Percentiles rank a stretch among this genome's conserved stretches.
Conservation (phyloP, 176 grass and related monocot genomes). For the bread wheat (Triticum aestivum) region DNA sequence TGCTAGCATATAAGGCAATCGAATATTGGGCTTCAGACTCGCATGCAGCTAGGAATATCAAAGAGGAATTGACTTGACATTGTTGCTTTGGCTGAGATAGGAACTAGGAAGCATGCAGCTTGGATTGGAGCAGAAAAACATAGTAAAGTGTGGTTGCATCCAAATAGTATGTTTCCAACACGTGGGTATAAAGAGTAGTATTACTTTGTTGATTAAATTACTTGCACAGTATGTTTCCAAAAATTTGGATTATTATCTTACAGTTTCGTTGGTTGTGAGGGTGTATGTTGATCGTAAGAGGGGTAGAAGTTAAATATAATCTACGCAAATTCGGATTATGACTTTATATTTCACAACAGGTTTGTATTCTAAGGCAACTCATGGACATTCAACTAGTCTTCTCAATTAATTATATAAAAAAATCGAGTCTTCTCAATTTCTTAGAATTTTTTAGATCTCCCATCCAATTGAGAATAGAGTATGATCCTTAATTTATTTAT, state of each 20-base stretch:
- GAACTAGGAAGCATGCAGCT: neutral
- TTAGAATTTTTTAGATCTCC: neutral
- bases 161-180: neutral
- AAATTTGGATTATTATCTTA: too few relatives aligned
- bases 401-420: too few relatives aligned
- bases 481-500: neutral
- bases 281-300: neutral
- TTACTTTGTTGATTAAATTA: neutral
- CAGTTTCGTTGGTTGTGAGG: neutral
- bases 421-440: neutral
- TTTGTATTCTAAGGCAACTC: too few relatives aligned
- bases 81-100: neutral
- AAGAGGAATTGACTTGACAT: neutral
- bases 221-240: neutral
- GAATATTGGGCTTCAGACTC: neutral
- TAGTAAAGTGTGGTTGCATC: neutral
- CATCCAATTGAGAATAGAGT: neutral
- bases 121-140: neutral
- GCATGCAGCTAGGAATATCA: neutral
- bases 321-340: neutral
- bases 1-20: neutral
- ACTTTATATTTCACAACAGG: neutral
- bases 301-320: neutral
- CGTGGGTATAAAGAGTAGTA: neutral
- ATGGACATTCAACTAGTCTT: neutral